Conservation (phyloP, 306 rosid genomes). For the Quercus bicolor region DNA sequence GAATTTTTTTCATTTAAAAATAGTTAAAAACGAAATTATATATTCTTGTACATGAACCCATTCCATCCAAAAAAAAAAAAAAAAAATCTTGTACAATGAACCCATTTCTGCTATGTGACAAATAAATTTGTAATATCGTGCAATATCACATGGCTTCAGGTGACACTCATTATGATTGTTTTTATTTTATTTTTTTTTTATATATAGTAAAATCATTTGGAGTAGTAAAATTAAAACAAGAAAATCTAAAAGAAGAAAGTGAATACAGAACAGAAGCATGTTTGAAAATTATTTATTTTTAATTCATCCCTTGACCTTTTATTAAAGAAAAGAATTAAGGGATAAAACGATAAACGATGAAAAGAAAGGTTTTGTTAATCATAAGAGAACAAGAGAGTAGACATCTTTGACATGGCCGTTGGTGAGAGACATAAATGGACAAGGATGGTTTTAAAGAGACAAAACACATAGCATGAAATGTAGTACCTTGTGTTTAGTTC, state of each 20-base stretch:
- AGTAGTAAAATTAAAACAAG: too few relatives aligned
- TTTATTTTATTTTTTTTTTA: background rate
- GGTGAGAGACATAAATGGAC: constrained; percentile 58
- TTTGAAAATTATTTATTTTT: too few relatives aligned
- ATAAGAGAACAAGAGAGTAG: constrained; percentile 25
- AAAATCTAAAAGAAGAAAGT: too few relatives aligned
- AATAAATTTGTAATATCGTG: background rate
- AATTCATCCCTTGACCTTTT: background rate
- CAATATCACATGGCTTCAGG: background rate
- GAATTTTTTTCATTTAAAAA: background rate
- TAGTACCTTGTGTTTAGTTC: constrained; percentile 38
- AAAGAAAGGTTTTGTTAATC: background rate
- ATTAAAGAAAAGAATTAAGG: background rate
- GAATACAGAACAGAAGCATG: too few relatives aligned
- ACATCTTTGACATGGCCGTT: constrained; percentile 23
- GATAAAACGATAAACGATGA: background rate
- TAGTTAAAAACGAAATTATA: too few relatives aligned
- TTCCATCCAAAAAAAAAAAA: too few relatives aligned
- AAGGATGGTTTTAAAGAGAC: constrained; percentile 62
- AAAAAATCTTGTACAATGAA: background rate
- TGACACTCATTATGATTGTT: background rate
- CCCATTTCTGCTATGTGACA: background rate
- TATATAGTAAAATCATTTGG: background rate
- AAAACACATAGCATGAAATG: constrained; percentile 56
- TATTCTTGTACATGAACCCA: too few relatives aligned